Conservation (phyloP, 768 basidiomycete species). For the Mycena galopus region DNA sequence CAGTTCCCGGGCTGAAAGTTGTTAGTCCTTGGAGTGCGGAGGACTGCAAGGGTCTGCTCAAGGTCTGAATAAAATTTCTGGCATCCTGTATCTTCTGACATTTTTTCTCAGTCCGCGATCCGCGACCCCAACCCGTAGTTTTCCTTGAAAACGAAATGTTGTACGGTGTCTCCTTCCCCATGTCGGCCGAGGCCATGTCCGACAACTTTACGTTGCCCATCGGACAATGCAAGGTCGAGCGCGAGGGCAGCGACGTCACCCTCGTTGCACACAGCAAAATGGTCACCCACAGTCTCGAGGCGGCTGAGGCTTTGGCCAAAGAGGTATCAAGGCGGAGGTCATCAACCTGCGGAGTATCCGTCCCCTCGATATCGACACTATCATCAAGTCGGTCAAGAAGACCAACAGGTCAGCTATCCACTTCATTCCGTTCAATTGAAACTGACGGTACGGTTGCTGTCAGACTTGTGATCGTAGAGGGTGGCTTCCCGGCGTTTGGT, state of each 20-base stretch:
- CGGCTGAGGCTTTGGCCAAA: slow-evolving; percentile 92
- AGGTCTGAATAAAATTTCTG: slow-evolving; percentile 62
- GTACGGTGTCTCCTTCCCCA: slow-evolving; percentile 97
- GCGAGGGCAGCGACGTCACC: slow-evolving; percentile 92
- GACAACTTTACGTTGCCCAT: slow-evolving; percentile 96
- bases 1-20: slow-evolving; percentile 96
- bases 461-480: slow-evolving; percentile 94
- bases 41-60: slow-evolving; percentile 98
- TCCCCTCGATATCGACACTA: slow-evolving; percentile 97
- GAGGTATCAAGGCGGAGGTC: slow-evolving; percentile 97
- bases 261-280: slow-evolving; percentile 98
- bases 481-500: slow-evolving; percentile 98
- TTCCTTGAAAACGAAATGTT: slow-evolving; percentile 99
- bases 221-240: slow-evolving; percentile 97
- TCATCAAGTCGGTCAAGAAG: slow-evolving; percentile 98
- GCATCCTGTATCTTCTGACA: not conserved
- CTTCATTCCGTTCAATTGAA: not conserved
- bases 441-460: slow-evolving; percentile 22
- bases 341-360: slow-evolving; percentile 97
- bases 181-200: slow-evolving; percentile 95
- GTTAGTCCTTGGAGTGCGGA: slow-evolving; percentile 98
- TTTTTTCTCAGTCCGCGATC: slow-evolving; percentile 80
- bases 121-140: slow-evolving; percentile 99
- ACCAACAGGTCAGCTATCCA: slow-evolving; percentile 82
- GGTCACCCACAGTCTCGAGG: slow-evolving; percentile 95